phyloP scores from a whole-genome alignment of 2,329 filamentous ascomycete species.

The Colletotrichum sp. region DNA sequence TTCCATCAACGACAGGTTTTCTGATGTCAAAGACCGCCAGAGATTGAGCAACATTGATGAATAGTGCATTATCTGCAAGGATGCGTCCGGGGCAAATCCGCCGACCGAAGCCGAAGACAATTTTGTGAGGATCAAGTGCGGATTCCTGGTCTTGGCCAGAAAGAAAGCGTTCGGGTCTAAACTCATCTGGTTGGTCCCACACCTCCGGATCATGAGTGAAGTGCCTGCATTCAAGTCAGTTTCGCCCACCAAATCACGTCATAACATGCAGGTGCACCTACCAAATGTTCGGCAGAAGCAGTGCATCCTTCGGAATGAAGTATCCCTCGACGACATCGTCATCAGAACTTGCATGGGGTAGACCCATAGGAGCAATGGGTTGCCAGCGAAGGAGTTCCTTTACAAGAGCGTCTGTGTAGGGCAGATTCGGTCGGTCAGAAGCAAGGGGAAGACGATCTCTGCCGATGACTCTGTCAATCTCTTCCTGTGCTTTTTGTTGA shows the following conservation, averaged over 20 bases:
- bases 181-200: conserved; percentile 51
- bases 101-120: conserved; percentile 25
- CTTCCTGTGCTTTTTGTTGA: conserved; percentile 50
- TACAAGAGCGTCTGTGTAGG: conserved; percentile 58
- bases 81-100: conserved; percentile 25
- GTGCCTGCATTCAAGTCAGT: background rate
- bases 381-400: conserved; percentile 64
- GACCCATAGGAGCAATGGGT: conserved; percentile 51
- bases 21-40: conserved; percentile 51
- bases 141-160: background rate
- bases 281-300: conserved; percentile 27
- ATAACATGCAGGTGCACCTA: conserved; percentile 36
- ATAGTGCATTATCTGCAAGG: conserved; percentile 24
- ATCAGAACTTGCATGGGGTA: conserved; percentile 41
- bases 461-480: conserved; percentile 58
- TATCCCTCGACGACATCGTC: conserved; percentile 15
- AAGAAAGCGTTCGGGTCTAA: conserved; percentile 39
- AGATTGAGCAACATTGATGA: conserved; percentile 38
- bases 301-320: conserved; percentile 15
- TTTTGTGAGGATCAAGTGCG: conserved; percentile 18
- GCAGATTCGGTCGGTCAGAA: conserved; percentile 52
- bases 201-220: conserved; percentile 67
- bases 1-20: conserved; percentile 38
- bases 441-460: conserved; percentile 48
- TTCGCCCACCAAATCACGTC: fast-evolving